These are phyloP conservation scores for Hypoxylon sp. DNA, from an alignment of 2,329 filamentous ascomycete genomes.

Conservation along the genomic window DNA sequence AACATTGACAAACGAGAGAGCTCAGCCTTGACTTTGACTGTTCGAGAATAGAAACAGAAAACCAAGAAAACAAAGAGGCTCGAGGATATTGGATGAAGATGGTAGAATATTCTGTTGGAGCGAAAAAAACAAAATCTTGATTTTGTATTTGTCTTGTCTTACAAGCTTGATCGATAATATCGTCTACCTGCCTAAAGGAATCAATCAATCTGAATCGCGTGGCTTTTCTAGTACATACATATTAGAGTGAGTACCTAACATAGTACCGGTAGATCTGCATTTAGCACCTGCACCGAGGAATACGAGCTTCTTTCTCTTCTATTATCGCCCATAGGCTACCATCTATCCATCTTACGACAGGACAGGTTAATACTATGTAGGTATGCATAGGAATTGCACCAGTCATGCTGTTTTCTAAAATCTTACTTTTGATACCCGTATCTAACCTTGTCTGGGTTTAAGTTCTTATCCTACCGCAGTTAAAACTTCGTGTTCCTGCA, in stretches of 20 bases:
- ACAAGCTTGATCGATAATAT: slow-evolving; percentile 9
- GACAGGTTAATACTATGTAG: too few species aligned
- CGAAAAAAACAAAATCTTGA: too few species aligned
- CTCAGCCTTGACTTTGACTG: slow-evolving; percentile 1
- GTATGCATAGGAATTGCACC: slow-evolving; percentile 30
- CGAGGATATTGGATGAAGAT: too few species aligned
- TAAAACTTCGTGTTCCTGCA: slow-evolving; percentile 36
- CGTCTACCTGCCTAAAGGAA: slow-evolving; percentile 14
- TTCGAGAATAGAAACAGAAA: slow-evolving; percentile 10
- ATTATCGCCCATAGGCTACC: slow-evolving; percentile 20
- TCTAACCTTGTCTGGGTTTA: slow-evolving; percentile 24
- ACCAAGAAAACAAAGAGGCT: too few species aligned
- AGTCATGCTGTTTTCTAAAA: too few species aligned
- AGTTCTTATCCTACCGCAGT: slow-evolving; percentile 21
- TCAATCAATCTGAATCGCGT: slow-evolving; percentile 36
- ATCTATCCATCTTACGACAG: slow-evolving; percentile 7
- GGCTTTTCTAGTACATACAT: too few species aligned
- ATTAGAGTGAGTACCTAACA: too few species aligned
- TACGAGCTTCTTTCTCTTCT: slow-evolving; percentile 27
- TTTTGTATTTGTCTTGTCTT: slow-evolving; percentile 2
- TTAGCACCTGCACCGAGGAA: slow-evolving; percentile 25
- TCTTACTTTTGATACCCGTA: too few species aligned
- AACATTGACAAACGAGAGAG: too few species aligned
- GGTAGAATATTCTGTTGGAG: not conserved
- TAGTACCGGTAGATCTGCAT: slow-evolving; percentile 11